A percentile compares a stretch with the other conserved stretches of the same genome.
phyloP scores from a whole-genome alignment of 2,329 filamentous ascomycete genomes.

The Pseudogymnoascus sp. region DNA sequence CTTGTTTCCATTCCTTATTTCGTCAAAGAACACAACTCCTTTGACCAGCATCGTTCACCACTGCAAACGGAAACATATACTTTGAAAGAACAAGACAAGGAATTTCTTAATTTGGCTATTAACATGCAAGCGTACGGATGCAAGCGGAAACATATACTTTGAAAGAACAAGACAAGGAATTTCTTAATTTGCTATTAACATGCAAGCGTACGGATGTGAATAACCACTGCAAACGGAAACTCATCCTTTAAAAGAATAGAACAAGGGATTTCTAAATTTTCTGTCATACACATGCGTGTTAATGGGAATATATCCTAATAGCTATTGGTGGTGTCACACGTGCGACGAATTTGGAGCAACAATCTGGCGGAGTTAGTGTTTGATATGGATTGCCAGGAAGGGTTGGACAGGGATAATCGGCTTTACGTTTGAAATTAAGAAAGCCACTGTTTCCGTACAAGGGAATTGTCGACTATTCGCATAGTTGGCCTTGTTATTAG shows the following conservation, averaged over 20 bases:
- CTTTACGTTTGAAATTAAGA: neutral
- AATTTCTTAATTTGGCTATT: neutral
- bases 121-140: neutral
- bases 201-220: neutral
- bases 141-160: too few relatives aligned
- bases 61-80: neutral
- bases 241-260: too few relatives aligned
- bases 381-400: constrained; percentile 11
- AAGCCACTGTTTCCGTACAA: too few relatives aligned
- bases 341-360: constrained; percentile 40
- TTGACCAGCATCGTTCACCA: neutral
- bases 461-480: neutral
- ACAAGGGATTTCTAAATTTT: too few relatives aligned
- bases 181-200: neutral
- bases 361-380: constrained; percentile 19
- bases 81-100: neutral
- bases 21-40: neutral
- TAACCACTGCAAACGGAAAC: neutral
- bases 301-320: too few relatives aligned
- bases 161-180: neutral
- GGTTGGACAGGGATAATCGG: neutral
- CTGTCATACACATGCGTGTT: too few relatives aligned
- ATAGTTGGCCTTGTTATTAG: neutral
- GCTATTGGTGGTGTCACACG: constrained; percentile 41
- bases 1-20: neutral